Evolutionary conservation across 2,329 filamentous ascomycete species (phyloP), one percentile per base, ranked within the genome.

Genomic region (Claviceps paspali): DNA sequence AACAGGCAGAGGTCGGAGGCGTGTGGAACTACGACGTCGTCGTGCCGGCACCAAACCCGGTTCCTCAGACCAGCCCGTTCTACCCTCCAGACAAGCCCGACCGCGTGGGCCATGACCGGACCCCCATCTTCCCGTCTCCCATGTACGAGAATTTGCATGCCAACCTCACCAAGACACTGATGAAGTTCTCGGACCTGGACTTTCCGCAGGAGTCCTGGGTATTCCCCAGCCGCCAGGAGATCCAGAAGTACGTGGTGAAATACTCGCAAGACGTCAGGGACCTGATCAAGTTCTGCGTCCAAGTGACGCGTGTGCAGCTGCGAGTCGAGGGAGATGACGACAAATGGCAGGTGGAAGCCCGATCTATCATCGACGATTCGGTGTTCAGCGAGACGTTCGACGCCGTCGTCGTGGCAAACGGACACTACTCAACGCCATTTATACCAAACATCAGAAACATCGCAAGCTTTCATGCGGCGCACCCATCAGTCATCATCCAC

Each of bases 61-160:
- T 88, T 27, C 85, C 86, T 6, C 80, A 86, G 52, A 74, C 74
- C n/a, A 69, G 72, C 48, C 70, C 75, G 19, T 70, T 71, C 48
- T 67, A 68, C 31, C 67, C 72, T 18, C 64, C 70, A 1, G 80
- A 87, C 44, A 64, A 69, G 39, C 80, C 82, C 5, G 56, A 76
- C 40, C 73, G 66, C 62, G 52, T 55, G 14, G 49, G 52, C 33
- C 44, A 41, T 12, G 45, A 49, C 6, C 47, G 46, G 27, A 51
- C 69, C 1, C 70, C 79, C 5, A 56, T 76, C 2, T 93, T 88
- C 50, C 66, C 83, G n/a, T 84, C 82, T 14, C 82, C 87, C 3
- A 73, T 94, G 59, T 95, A 95, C 55, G 75, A 85, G 33, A 62
- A 69, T 18, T 63, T 95, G 12, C 79, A 94, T 50, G 86, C 87